Evolutionary conservation across 2,329 filamentous ascomycete genomes (phyloP), one percentile per base, ranked within the genome.

Genomic region (Colletotrichum higginsianum): DNA sequence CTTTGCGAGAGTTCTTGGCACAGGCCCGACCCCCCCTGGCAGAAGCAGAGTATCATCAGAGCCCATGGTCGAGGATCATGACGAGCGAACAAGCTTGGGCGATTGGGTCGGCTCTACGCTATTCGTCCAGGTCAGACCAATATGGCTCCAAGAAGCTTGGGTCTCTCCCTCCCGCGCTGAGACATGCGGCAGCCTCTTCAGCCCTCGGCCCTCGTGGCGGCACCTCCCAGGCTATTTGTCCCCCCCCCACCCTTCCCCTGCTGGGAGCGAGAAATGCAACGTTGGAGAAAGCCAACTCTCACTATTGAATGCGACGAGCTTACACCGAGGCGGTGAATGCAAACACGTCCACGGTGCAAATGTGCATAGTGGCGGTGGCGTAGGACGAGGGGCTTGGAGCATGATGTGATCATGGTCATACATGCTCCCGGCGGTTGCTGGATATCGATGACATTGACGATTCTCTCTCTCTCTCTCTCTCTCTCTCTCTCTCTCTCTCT

Each of bases 171-270:
- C 38, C 56, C 49, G 38, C 64, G 46, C 58, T 53, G 65, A 69
- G 69, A 72, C 64, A 69, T 68, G 58, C 66, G 49, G 69, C 69
- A 72, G 52, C 69, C 69, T 47, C 50, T 64, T 67, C 63, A 71
- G 67, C 63, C 67, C 67, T 30, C 42, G 44, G 30, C 35, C 42
- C 56, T 69, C 69, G 65, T 64, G 65, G 47, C 53, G 61, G 60
- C 52, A 71, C 62, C 44, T 47, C 68, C 63, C 38, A 58, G 65
- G 16, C 40, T 0, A 16, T n/a, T 30, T 30, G 5, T 30, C 23
- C 23, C 23, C 23, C 4, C 26, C 26, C 26, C n/a, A n/a, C n/a
- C 26, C 4, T 4, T 30, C 26, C 26, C 26, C 26, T 30, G 26
- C 26, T 30, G 40, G 60, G n/a, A 21, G 50, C 26, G 26, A 26